Percentiles rank a stretch among this genome's conserved stretches.
Evolutionary conservation across 345 rosid genomes (phyloP).

Genomic region (Balakata baccata): DNA sequence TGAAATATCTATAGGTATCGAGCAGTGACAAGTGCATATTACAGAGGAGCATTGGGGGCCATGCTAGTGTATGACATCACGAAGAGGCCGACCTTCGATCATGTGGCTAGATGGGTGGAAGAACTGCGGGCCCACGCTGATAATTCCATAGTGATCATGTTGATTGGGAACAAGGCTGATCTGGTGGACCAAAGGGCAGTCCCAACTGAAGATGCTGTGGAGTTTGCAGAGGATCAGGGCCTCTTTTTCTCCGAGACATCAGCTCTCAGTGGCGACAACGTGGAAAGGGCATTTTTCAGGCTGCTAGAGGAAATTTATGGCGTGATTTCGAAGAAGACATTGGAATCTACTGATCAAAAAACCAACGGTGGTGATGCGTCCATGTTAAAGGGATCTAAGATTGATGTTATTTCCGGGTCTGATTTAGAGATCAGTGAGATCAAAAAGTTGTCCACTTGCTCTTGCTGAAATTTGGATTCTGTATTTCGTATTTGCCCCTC

Average conservation of each 20-base stretch:
- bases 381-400: constrained; percentile 53
- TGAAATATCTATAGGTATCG: constrained; percentile 46
- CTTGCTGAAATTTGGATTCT: constrained; percentile 33
- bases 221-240: constrained; percentile 72
- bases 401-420: constrained; percentile 50
- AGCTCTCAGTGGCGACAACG: constrained; percentile 71
- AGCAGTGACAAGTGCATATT: constrained; percentile 78
- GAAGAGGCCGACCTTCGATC: constrained; percentile 51
- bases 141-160: constrained; percentile 63
- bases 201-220: constrained; percentile 66
- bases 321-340: constrained; percentile 44
- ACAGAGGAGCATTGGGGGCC: constrained; percentile 73
- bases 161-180: constrained; percentile 80
- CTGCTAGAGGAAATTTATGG: constrained; percentile 58
- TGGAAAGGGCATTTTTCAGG: constrained; percentile 64
- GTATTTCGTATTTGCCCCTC: not conserved
- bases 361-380: constrained; percentile 28
- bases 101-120: constrained; percentile 26
- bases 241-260: constrained; percentile 79
- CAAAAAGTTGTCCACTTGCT: constrained; percentile 51
- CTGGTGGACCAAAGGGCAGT: constrained; percentile 61
- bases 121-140: constrained; percentile 61
- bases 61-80: constrained; percentile 76
- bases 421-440: constrained; percentile 62
- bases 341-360: constrained; percentile 33